Percentiles rank a stretch among this genome's conserved stretches.
Conservation (phyloP, 495 filamentous ascomycete genomes). For the Staphylotrichum tortipilum region DNA sequence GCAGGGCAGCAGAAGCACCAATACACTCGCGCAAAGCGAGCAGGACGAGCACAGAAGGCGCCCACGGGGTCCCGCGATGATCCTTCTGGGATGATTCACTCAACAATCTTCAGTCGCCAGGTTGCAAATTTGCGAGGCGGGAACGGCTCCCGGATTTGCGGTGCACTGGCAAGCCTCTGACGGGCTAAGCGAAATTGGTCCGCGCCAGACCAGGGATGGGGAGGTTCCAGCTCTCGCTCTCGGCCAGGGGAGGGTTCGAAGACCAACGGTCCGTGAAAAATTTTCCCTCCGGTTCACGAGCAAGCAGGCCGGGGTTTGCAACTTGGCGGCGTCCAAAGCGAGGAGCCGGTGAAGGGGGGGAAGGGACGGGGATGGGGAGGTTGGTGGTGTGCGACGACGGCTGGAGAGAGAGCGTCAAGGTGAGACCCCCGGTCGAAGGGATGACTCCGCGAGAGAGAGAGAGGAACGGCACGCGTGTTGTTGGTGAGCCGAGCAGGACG, state of each 20-base stretch:
- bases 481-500: too few species aligned
- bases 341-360: neutral
- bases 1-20: too few species aligned
- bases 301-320: neutral
- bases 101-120: constrained; percentile 13
- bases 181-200: constrained; percentile 28
- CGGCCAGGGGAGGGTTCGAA: constrained; percentile 19
- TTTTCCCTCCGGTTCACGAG: constrained; percentile 18
- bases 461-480: too few species aligned
- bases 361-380: too few species aligned
- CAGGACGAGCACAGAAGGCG: neutral
- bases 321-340: constrained; percentile 1
- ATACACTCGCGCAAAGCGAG: too few species aligned
- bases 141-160: constrained; percentile 18
- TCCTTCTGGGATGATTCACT: constrained; percentile 14
- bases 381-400: neutral
- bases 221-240: constrained; percentile 18
- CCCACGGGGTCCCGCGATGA: neutral
- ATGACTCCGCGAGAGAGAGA: too few species aligned
- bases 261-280: constrained; percentile 26
- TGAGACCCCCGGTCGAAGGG: too few species aligned
- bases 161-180: constrained; percentile 14
- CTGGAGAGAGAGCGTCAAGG: neutral
- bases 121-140: constrained; percentile 18
- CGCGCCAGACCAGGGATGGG: constrained; percentile 13